These are phyloP conservation scores for Cryomyces minteri DNA, from an alignment of 495 filamentous ascomycete genomes.

Conservation along the genomic window DNA sequence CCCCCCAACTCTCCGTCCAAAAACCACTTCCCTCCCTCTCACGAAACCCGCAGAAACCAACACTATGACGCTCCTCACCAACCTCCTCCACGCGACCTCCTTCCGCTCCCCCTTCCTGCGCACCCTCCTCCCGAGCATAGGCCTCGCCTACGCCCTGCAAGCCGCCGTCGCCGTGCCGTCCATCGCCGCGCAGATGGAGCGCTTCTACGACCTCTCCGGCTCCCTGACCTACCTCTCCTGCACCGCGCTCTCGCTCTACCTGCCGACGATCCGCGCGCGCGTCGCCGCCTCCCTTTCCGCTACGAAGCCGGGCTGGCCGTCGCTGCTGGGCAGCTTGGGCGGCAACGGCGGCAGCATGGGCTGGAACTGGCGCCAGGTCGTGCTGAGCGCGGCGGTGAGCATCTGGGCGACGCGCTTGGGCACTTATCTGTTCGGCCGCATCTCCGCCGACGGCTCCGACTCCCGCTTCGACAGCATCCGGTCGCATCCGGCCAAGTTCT, in stretches of 20 bases:
- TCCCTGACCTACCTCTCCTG: slow-evolving; percentile 41
- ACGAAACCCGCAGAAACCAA: not conserved
- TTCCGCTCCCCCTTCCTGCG: slow-evolving; percentile 39
- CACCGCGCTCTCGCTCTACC: slow-evolving; percentile 34
- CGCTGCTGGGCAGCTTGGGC: slow-evolving; percentile 21
- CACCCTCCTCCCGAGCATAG: slow-evolving; percentile 37
- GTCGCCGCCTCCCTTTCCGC: slow-evolving; percentile 18
- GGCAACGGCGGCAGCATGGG: slow-evolving; percentile 10
- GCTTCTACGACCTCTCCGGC: slow-evolving; percentile 48
- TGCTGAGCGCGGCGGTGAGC: slow-evolving; percentile 32
- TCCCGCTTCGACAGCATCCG: slow-evolving; percentile 44
- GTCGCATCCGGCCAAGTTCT: slow-evolving; percentile 29
- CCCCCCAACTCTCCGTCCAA: no score
- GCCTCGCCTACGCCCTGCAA: slow-evolving; percentile 36
- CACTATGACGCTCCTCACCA: slow-evolving; percentile 18
- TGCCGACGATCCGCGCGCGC: slow-evolving; percentile 35
- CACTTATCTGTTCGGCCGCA: slow-evolving; percentile 35
- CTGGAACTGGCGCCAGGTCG: slow-evolving; percentile 44
- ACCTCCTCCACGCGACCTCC: slow-evolving; percentile 34
- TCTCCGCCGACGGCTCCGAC: slow-evolving; percentile 34
- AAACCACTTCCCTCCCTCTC: no score
- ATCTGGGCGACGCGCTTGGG: slow-evolving; percentile 45
- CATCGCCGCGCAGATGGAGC: slow-evolving; percentile 34
- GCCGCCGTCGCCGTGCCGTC: slow-evolving; percentile 37
- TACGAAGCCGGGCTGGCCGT: slow-evolving; percentile 27